phyloP scores from a whole-genome alignment of 2,329 filamentous ascomycete species.

The Verticillium klebahnii region DNA sequence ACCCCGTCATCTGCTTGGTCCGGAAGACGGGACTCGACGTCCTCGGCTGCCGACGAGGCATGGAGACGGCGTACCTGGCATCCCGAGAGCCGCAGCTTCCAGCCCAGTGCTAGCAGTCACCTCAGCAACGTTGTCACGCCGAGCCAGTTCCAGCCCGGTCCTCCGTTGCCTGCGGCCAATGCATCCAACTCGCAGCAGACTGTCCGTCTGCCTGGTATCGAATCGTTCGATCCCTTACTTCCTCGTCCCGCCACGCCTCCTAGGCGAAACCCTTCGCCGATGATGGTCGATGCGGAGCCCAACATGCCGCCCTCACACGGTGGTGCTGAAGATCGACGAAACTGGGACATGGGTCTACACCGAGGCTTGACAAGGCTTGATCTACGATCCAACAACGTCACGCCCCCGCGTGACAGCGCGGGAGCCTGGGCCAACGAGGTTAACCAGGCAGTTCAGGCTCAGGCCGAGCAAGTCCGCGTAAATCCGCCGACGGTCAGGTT shows the following conservation, averaged over 20 bases:
- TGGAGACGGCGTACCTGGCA: constrained; percentile 89
- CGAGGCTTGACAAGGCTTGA: constrained; percentile 63
- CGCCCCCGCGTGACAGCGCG: constrained; percentile 47
- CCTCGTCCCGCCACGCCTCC: constrained; percentile 58
- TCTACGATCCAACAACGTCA: constrained; percentile 45
- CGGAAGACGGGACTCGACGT: constrained; percentile 57
- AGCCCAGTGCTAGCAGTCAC: constrained; percentile 64
- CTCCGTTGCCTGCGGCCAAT: constrained; percentile 42
- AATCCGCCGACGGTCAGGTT: constrained; percentile 50
- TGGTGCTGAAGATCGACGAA: constrained; percentile 41
- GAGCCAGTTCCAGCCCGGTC: constrained; percentile 52
- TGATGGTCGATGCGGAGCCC: constrained; percentile 63
- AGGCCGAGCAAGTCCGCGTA: constrained; percentile 44
- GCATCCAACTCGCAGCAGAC: constrained; percentile 49
- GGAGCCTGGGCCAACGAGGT: constrained; percentile 53
- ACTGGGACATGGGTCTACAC: constrained; percentile 63
- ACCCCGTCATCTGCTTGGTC: constrained; percentile 58
- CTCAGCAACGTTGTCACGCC: constrained; percentile 72
- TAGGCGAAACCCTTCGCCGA: constrained; percentile 65
- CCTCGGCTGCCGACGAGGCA: constrained; percentile 64
- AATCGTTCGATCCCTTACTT: constrained; percentile 79
- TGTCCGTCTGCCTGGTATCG: constrained; percentile 79
- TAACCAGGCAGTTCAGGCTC: constrained; percentile 49
- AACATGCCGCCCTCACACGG: constrained; percentile 27
- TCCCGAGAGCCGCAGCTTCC: constrained; percentile 65